Base-by-base conservation (phyloP, 495 filamentous ascomycete species). In the Aspergillus incahuasiensis region DNA sequence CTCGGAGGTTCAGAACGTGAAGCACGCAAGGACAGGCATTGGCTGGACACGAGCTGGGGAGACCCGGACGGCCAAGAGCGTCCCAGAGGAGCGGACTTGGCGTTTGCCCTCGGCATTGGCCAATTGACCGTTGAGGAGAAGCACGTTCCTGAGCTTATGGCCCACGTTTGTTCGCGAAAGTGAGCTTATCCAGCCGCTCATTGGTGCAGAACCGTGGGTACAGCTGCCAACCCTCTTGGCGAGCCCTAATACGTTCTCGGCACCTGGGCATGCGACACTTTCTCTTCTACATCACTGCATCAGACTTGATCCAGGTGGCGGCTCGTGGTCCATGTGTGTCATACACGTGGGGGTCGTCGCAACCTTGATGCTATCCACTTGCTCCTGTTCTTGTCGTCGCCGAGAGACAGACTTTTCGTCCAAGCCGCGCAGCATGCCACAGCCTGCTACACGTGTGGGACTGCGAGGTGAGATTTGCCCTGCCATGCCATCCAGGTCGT, bases 61-160 rank as follows among this genome's bases (percentile, higher is more conserved):
- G 38, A 18, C 46, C 6, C 0, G 19, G 11, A 25, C 3, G 16
- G 22, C 18, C 42, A 16, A 39, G 25, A 18, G 2, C 4, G 21
- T 35, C 34, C 56, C 42, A 45, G 48, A 59, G 53, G 56, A 63
- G 56, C 60, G 60, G 59, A 58, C 52, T 63, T 63, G 60, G 60
- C 30, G 1, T 1, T n/a, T 21, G 21, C 1, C 6, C 41, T n/a
- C n/a, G n/a, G n/a, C n/a, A n/a, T n/a, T n/a, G 22, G 18, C 59
- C 59, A 57, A 57, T 57, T 24, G 50, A 6, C 11, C 0, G 5
- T 1, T 5, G 9, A 16, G 6, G 7, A 8, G 3, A 30, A 57
- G 55, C 59, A 61, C 59, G 59, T 61, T 61, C 51, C 34, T 51
- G 55, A 61, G 28, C 39, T 50, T 54, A 16, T 61, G 59, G 59